Evolutionary conservation across 2,329 filamentous ascomycete genomes (phyloP), one percentile per base, ranked within the genome.

Genomic region (Paecilomyces sp.): DNA sequence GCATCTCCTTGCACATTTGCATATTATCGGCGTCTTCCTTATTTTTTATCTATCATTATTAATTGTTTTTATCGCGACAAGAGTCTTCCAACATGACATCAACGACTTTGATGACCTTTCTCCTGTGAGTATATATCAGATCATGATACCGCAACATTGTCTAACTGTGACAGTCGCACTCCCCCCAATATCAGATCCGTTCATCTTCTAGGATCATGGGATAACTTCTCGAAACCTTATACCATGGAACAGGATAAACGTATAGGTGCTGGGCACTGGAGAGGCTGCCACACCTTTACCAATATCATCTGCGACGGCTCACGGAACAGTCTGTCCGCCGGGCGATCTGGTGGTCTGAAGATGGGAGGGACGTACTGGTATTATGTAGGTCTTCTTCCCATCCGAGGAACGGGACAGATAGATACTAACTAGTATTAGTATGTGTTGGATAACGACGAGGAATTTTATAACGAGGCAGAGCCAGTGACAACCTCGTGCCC

Each of bases 351-450:
- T 60, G 92, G 89, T 57, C 82, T 97, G 64, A 94, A 89, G 75
- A 96, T 96, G 90, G 92, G 92, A 53, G 86, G 89, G 61, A 94
- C 88, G 15, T 97, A 97, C 76, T 97, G 93, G 83, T 97, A 96
- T 80, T 97, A 94, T 77, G 91, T 95, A 80, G 77, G 89, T 82
- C 53, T 55, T 36, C 55, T 55, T 36, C 55, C 25, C 31, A 9
- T 55, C 56, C 53, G 56, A 24, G 52, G 56, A 31, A 36, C 60
- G 50, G 47, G 54, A 51, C 24, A 57, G 18, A 57, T 30, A 33
- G 53, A 54, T 31, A 12, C 74, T 74, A 57, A 76, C 65, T 57
- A 28, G 50, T 63, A 57, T 72, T 22, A 95, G 90, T 97, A 96
- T 75, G 86, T 92, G 71, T 75, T 97, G 51, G 87, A 97, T 74